Conservation (phyloP, 2,329 filamentous ascomycete genomes). For the Alternaria consortialis region DNA sequence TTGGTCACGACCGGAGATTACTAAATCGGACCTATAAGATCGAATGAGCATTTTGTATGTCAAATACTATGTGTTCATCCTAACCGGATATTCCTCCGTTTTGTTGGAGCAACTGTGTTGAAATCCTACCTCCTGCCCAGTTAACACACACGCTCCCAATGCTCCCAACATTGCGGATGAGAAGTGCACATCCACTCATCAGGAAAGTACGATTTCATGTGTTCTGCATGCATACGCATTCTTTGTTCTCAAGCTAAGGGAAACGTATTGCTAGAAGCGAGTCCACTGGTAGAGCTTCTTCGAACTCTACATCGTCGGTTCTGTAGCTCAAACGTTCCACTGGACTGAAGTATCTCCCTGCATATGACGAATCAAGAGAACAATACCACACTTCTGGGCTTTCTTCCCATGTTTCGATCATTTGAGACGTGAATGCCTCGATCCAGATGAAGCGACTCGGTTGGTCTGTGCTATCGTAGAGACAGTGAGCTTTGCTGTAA, state of each 20-base stretch:
- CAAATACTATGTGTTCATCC: too few relatives aligned
- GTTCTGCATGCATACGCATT: too few relatives aligned
- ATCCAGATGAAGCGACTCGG: not conserved
- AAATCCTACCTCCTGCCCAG: not conserved
- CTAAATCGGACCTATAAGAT: too few relatives aligned
- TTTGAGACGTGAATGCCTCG: not conserved
- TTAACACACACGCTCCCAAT: conserved; percentile 1
- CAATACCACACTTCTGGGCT: too few relatives aligned
- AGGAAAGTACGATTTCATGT: too few relatives aligned
- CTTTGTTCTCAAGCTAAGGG: too few relatives aligned
- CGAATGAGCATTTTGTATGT: too few relatives aligned
- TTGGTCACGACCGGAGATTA: too few relatives aligned
- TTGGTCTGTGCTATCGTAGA: not conserved
- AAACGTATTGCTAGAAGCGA: not conserved
- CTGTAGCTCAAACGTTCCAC: not conserved
- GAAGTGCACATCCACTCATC: not conserved
- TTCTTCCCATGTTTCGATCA: not conserved
- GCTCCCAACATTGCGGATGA: not conserved
- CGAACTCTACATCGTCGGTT: accelerated
- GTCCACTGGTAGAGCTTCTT: not conserved
- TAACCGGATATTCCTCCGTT: not conserved
- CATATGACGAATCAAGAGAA: too few relatives aligned
- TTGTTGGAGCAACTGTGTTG: too few relatives aligned
- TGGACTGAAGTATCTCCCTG: not conserved
- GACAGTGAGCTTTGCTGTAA: not conserved